Base-by-base conservation (phyloP, 148 eudicot genomes). In the Spergularia marina region DNA sequence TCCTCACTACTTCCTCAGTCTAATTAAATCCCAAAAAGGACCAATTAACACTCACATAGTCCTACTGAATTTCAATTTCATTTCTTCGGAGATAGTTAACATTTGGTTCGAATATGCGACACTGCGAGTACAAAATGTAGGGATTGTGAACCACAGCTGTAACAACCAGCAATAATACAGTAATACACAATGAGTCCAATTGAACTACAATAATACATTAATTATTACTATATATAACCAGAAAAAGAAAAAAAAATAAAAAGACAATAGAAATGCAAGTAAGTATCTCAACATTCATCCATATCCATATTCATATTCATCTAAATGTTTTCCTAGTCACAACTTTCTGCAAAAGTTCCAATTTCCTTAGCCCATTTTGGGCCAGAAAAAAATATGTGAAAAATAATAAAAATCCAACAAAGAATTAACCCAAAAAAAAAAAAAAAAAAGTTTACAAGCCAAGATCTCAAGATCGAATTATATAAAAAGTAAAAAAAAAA, bases 351-450 rank as follows among this genome's bases (percentile, higher is more conserved):
- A 39, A 30, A 30, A 65, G 9, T 72, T 81, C 41, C 25, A 68
- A 56, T 53, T 44, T 78, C 67, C 71, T 34, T 78, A 62, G 72
- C 79, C 79, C 71, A 54, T 65, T 76, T 47, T 76, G 74, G 80
- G 74, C 39, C 52, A 39, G 70, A 39, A 66, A 70, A 56, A 79
- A 53, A 53, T 13, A 65, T 17, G 17, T 65, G 10, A 15, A 56
- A 41, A 36, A 8, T 30, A 30, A 30, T 30, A 30, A 68, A 17
- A 71, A 73, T 71, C 44, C 64, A 74, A 74, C 40, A n/a, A 65
- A 61, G 10, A 70, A 60, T 60, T 13, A 39, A 53, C 53, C 16
- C 18, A 61, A 69, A 52, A 53, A 39, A 51, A 53, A 41, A 53
- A 41, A 62, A 54, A 66, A 34, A 73, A 73, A 53, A 60, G 47